Evolutionary conservation across 352 stramenopile genomes (phyloP), one percentile per base, ranked within the genome.

Genomic region (Phytophthora pistaciae): DNA sequence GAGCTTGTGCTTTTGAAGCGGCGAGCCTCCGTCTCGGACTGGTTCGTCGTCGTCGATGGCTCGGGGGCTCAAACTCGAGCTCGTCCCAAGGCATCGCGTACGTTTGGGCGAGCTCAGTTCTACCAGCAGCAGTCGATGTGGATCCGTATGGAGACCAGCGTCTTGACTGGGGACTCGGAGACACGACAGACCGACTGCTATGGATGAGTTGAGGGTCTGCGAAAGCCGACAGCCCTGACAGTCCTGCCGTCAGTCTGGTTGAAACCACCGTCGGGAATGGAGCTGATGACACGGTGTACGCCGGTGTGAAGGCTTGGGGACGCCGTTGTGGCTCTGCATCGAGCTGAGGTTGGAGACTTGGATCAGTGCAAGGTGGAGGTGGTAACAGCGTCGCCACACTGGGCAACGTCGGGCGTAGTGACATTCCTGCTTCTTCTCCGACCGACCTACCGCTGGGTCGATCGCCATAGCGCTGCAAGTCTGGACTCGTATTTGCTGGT

Each of bases 11-110:
- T 55, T 77, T 77, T 1, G 70, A 77, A 8, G 54, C 64, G 53
- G 70, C 70, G 20, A 77, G 65, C 8, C 70, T 56, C 29, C 56
- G 59, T 48, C 70, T 64, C 31, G 70, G 65, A 64, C 70, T 77
- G 10, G 55, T 74, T 10, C 70, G 65, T 49, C 65, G 59, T 18
- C 55, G 50, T 53, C 59, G 70, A 60, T 56, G 38, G 21, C 31
- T 64, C 38, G 31, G 49, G 8, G 14, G 29, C 56, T 66, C 54
- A n/a, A 57, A 33, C n/a, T 72, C 64, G 3, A 20, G 9, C 18
- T 65, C 44, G 1, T 58, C 29, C 59, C 48, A 74, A n/a, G 54
- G 56, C 21, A 42, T 36, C 16, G 13, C n/a, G 33, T 54, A 31
- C 20, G 27, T 29, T 29, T 29, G 27, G n/a, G 20, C 11, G 1